Percentiles rank a stretch among this genome's conserved stretches.
phyloP scores from a whole-genome alignment of 495 filamentous ascomycete genomes.

The Penicillium paradoxum region DNA sequence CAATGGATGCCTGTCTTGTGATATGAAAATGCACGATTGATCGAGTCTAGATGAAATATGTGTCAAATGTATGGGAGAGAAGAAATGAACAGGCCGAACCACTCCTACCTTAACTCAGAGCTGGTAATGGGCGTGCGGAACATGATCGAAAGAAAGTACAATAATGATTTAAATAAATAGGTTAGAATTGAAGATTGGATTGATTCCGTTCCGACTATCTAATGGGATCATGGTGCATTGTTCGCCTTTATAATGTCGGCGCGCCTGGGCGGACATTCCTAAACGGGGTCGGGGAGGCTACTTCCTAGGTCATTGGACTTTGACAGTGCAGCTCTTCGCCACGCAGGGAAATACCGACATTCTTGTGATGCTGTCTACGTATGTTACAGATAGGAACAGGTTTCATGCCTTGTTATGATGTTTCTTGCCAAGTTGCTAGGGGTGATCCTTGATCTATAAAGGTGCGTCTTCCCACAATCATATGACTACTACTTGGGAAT shows the following conservation, averaged over 20 bases:
- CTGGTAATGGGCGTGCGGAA: background rate
- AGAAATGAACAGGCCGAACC: background rate
- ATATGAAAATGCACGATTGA: slow-evolving; percentile 18
- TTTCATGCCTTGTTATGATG: too few relatives aligned
- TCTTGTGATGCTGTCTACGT: background rate
- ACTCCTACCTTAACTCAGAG: slow-evolving; percentile 2
- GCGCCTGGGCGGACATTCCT: slow-evolving; percentile 8
- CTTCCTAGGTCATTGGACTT: background rate
- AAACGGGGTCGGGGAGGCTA: slow-evolving; percentile 7
- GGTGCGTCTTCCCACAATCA: background rate
- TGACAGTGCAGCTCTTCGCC: background rate
- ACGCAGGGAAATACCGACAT: background rate
- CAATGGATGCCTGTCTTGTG: background rate
- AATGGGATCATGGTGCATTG: background rate
- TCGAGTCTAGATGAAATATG: slow-evolving; percentile 11
- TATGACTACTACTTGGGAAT: background rate
- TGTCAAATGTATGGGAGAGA: background rate
- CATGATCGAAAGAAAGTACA: background rate
- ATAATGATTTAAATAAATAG: background rate
- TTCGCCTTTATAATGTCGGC: slow-evolving; percentile 1
- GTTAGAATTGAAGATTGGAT: background rate
- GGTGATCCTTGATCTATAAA: background rate
- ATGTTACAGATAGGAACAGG: background rate
- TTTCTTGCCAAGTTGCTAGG: background rate
- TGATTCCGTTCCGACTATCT: background rate